A percentile compares a stretch with the other conserved stretches of the same genome.
Evolutionary conservation across 2,329 filamentous ascomycete species (phyloP).

Genomic region (Harringtonia aguacate): DNA sequence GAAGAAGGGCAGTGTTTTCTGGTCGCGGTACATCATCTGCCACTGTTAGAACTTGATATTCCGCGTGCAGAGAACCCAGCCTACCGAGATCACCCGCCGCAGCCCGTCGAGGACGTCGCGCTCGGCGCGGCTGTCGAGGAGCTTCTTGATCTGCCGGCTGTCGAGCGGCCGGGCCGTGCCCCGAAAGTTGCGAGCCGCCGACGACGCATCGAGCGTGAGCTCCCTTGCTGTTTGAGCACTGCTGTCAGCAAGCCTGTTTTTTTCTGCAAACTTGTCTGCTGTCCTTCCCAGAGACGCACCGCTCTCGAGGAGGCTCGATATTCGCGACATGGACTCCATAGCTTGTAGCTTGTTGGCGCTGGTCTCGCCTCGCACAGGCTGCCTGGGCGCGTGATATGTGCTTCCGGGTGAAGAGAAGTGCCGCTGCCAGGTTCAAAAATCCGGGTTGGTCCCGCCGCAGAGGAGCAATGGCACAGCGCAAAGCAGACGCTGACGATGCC

Average conservation of each 20-base stretch:
- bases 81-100: conserved; percentile 76
- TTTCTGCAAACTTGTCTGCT: not conserved
- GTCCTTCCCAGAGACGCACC: conserved; percentile 43
- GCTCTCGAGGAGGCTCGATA: conserved; percentile 89
- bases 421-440: too few species aligned
- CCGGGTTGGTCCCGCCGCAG: too few species aligned
- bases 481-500: too few species aligned
- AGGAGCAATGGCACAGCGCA: too few species aligned
- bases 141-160: conserved; percentile 80
- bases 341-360: not conserved
- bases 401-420: too few species aligned
- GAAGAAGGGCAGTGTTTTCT: conserved; percentile 86
- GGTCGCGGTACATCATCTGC: conserved; percentile 90
- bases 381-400: too few species aligned
- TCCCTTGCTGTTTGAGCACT: conserved; percentile 59
- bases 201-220: conserved; percentile 92
- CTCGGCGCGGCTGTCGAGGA: conserved; percentile 88
- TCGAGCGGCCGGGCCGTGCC: conserved; percentile 54
- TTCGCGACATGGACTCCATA: conserved; percentile 95
- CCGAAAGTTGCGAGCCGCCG: conserved; percentile 63
- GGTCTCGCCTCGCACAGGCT: too few species aligned
- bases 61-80: not conserved
- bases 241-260: not conserved
- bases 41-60: too few species aligned
- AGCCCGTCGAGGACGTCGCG: conserved; percentile 87